phyloP scores from a whole-genome alignment of 139 green algal genomes.

The Cymbomonas tetramitiformis region DNA sequence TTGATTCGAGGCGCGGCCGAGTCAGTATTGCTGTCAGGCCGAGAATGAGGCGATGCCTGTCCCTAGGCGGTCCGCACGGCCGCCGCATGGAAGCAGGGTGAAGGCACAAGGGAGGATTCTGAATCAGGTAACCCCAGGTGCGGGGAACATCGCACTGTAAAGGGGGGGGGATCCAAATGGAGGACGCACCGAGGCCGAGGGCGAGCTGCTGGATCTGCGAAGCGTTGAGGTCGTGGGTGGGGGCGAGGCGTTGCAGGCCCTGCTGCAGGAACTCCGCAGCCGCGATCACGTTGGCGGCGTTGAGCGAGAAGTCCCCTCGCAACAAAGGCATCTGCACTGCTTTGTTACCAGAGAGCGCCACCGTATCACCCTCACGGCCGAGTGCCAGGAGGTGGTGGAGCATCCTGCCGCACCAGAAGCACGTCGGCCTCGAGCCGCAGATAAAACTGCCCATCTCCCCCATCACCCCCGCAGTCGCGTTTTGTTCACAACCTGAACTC shows the following conservation, averaged over 20 bases:
- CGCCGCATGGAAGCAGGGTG: too few relatives aligned
- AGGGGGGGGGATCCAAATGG: background rate
- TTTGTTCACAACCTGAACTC: too few relatives aligned
- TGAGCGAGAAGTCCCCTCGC: constrained; percentile 68
- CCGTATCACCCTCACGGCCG: constrained; percentile 26
- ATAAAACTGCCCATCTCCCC: too few relatives aligned
- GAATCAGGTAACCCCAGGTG: too few relatives aligned
- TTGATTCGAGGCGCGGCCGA: too few relatives aligned
- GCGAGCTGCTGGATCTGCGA: constrained; percentile 38
- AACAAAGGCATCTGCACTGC: constrained; percentile 31
- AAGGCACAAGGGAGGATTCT: too few relatives aligned
- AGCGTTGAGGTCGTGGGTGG: constrained; percentile 64
- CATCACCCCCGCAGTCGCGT: too few relatives aligned
- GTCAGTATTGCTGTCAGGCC: too few relatives aligned
- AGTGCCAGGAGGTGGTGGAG: constrained; percentile 45
- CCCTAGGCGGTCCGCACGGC: too few relatives aligned
- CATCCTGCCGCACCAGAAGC: constrained; percentile 48
- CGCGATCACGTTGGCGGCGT: constrained; percentile 55
- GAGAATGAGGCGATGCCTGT: too few relatives aligned
- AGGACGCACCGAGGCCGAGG: constrained; percentile 11
- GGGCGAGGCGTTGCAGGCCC: constrained; percentile 36
- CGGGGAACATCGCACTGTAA: background rate
- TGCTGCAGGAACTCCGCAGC: constrained; percentile 39
- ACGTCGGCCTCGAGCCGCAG: constrained; percentile 50
- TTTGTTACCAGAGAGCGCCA: background rate